Percentiles rank a stretch among this genome's conserved stretches.
Conservation (phyloP, 2,329 filamentous ascomycete genomes). For the Calonectria pauciramosa region DNA sequence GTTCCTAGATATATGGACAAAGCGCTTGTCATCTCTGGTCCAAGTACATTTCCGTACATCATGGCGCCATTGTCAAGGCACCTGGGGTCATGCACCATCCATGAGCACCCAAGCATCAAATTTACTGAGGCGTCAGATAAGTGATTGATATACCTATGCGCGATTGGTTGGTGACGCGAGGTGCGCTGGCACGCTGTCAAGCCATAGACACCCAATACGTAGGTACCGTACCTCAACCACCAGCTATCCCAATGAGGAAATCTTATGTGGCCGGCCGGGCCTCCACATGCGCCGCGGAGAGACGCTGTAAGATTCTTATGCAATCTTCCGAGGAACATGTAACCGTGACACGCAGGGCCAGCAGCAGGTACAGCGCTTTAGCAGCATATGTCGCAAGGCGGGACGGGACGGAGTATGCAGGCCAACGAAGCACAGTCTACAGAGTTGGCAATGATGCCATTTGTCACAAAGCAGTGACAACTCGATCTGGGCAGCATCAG, state of each 20-base stretch:
- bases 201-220: not conserved
- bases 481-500: no score
- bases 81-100: not conserved
- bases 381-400: not conserved
- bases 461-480: not conserved
- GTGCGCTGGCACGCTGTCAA: not conserved
- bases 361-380: not conserved
- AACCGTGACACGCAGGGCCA: not conserved
- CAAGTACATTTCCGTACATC: not conserved
- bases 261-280: no score
- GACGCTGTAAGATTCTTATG: not conserved
- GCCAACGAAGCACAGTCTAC: not conserved
- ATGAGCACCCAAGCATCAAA: not conserved
- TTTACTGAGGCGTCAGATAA: not conserved
- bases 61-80: not conserved
- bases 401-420: not conserved
- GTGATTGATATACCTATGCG: not conserved
- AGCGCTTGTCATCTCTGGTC: not conserved
- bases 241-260: not conserved
- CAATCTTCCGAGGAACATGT: not conserved
- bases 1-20: no score
- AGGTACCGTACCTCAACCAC: not conserved
- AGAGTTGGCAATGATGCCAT: not conserved
- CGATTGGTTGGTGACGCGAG: not conserved
- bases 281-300: not conserved